A percentile compares a stretch with the other conserved stretches of the same genome.
These are phyloP conservation scores for Starmerella potacharoeniae DNA, from an alignment of 805 yeast species.

Conservation along the genomic window DNA sequence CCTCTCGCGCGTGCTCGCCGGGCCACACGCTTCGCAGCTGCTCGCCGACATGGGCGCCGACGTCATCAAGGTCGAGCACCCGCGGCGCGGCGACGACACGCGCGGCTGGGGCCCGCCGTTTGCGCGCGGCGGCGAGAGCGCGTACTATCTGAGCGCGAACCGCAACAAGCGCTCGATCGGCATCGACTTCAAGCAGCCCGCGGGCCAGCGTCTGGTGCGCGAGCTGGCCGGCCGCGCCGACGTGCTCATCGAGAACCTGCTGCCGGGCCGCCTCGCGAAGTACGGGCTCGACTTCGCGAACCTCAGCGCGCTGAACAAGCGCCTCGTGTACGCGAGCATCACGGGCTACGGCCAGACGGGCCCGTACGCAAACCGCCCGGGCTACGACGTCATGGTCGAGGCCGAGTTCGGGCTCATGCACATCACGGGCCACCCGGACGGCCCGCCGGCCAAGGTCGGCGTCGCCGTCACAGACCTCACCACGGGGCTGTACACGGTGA, in stretches of 20 bases:
- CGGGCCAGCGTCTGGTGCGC: constrained; percentile 29
- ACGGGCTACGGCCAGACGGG: constrained; percentile 37
- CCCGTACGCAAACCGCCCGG: constrained; percentile 32
- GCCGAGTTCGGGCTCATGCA: constrained; percentile 38
- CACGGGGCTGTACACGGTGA: constrained; percentile 32
- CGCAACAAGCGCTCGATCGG: constrained; percentile 33
- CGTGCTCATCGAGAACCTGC: constrained; percentile 32
- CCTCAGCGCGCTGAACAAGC: constrained; percentile 23
- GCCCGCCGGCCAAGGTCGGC: constrained; percentile 35
- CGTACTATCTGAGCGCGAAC: constrained; percentile 32
- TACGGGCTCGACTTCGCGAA: constrained; percentile 30
- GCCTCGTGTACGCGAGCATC: constrained; percentile 31
- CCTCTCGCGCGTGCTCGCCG: constrained; percentile 34
- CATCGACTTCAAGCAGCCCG: constrained; percentile 28
- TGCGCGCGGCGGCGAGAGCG: constrained; percentile 31
- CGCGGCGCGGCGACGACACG: constrained; percentile 34
- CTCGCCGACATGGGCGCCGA: constrained; percentile 37
- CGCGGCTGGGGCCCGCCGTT: constrained; percentile 38
- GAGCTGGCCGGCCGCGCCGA: constrained; percentile 27
- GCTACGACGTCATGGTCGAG: constrained; percentile 37
- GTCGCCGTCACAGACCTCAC: constrained; percentile 37
- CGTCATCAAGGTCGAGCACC: constrained; percentile 34
- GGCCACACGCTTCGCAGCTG: constrained; percentile 34
- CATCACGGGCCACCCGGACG: constrained; percentile 33
- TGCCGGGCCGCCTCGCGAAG: constrained; percentile 31